Base-by-base conservation (phyloP, 371 early-diverging fungal genomes). In the Mucor indicus region DNA sequence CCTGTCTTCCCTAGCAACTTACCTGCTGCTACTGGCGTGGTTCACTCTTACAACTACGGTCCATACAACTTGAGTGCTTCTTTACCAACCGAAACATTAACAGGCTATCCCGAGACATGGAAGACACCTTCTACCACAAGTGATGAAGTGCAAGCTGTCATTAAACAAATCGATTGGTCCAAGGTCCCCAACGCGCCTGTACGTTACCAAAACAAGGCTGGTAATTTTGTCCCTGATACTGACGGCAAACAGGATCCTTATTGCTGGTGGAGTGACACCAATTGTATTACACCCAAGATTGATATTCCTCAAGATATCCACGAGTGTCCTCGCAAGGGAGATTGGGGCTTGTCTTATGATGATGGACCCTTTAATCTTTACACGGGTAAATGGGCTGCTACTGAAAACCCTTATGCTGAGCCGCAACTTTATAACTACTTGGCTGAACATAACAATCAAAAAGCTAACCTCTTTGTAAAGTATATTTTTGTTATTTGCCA, bases 61-160 rank as follows among this genome's bases (percentile, higher is more conserved):
- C 50, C 56, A 21, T 50, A 56, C 22, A 21, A 56, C 15, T 23
- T 42, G 9, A 21, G 44, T 32, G 7, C 17, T 19, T 2, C 39
- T 13, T 40, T 56, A 31, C 35, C 50, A 13, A 49, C 50, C 2
- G 6, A 31, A 2, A 32, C 38, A 1, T 39, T 55, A 24, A 16
- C 20, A 25, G 64, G 55, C 5, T 75, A 75, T 25, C 75, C 75
- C 31, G 50, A 52, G 24, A 49, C 62, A 7, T 75, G 75, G 75
- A 30, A 19, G 15, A 31, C 56, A 0, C 69, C 75, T 25, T 31
- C 48, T 20, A 57, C 65, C 3, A 44, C 46, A 17, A 44, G 44
- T 32, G 31, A 55, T 27, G 72, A 71, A 56, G 57, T 75, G 9
- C 33, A 55, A 21, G 64, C 69, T 32, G 69, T 50, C 3, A 55